Evolutionary conservation across 169 alveolate genomes (phyloP).

Genomic region (Plasmodium knowlesi): DNA sequence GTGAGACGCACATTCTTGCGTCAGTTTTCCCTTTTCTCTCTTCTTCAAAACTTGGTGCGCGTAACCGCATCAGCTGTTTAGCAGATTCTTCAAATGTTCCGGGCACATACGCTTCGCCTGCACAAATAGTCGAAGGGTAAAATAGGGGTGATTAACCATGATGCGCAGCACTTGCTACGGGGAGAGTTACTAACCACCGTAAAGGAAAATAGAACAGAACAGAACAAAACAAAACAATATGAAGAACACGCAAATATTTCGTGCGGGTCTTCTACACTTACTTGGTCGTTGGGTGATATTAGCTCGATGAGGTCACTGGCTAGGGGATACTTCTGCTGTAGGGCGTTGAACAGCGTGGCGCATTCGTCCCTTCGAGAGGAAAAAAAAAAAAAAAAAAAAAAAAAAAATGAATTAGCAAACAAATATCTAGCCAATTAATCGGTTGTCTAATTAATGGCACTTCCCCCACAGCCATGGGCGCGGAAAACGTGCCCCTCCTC

Average conservation of each 20-base stretch:
- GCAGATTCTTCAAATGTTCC: conserved; percentile 65
- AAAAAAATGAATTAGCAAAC: conserved; percentile 29
- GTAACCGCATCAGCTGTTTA: conserved; percentile 15
- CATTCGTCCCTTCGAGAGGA: conserved; percentile 55
- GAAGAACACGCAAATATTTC: neutral
- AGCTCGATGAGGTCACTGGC: conserved; percentile 48
- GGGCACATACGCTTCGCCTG: conserved; percentile 75
- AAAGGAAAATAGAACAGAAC: neutral
- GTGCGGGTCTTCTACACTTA: neutral
- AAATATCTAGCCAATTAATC: neutral
- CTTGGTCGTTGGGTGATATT: conserved; percentile 70
- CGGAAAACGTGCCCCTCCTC: neutral
- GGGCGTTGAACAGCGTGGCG: conserved; percentile 27
- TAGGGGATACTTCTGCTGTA: conserved; percentile 58
- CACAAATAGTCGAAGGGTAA: neutral
- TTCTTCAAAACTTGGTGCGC: neutral
- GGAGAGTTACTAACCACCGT: neutral
- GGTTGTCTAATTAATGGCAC: neutral
- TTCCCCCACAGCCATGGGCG: neutral
- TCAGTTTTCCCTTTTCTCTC: neutral
- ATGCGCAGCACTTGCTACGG: neutral
- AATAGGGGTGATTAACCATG: neutral
- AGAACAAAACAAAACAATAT: neutral
- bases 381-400: neutral
- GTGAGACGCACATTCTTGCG: neutral